phyloP scores from a whole-genome alignment of 2,329 filamentous ascomycete genomes.

The Colletotrichum liaoningense region DNA sequence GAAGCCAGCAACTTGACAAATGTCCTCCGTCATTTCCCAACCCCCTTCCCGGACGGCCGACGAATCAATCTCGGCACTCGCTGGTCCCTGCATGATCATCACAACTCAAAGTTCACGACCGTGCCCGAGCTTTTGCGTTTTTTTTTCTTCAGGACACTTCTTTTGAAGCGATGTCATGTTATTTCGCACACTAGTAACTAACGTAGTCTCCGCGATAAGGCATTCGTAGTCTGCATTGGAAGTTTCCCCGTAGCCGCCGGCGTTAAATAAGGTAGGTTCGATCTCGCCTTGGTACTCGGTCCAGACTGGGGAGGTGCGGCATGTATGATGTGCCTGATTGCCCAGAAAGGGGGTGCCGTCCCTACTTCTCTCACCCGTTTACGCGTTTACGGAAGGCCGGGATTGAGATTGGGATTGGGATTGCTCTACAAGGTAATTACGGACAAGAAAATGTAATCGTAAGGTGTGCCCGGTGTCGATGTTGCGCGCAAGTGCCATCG shows the following conservation, averaged over 20 bases:
- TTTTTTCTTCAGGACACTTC: neutral
- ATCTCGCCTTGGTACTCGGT: neutral
- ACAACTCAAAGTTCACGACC: neutral
- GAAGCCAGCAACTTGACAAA: neutral
- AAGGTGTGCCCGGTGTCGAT: neutral
- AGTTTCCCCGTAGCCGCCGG: neutral
- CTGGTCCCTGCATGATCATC: neutral
- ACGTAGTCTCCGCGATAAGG: no score
- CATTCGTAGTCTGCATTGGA: neutral
- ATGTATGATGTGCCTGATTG: neutral
- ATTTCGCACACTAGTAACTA: neutral
- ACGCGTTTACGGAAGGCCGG: no score
- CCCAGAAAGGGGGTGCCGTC: neutral
- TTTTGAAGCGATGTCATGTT: neutral
- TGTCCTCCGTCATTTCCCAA: neutral
- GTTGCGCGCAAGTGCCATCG: conserved; percentile 4
- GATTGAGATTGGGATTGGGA: neutral
- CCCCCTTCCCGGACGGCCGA: neutral
- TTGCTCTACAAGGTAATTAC: neutral
- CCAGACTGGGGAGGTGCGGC: no score
- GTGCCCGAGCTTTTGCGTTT: neutral
- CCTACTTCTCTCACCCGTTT: neutral
- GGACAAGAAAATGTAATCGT: neutral
- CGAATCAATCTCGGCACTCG: neutral
- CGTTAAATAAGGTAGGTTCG: neutral